These are phyloP conservation scores for Cladorrhinum sp. DNA, from an alignment of 2,329 filamentous ascomycete species.

Conservation along the genomic window DNA sequence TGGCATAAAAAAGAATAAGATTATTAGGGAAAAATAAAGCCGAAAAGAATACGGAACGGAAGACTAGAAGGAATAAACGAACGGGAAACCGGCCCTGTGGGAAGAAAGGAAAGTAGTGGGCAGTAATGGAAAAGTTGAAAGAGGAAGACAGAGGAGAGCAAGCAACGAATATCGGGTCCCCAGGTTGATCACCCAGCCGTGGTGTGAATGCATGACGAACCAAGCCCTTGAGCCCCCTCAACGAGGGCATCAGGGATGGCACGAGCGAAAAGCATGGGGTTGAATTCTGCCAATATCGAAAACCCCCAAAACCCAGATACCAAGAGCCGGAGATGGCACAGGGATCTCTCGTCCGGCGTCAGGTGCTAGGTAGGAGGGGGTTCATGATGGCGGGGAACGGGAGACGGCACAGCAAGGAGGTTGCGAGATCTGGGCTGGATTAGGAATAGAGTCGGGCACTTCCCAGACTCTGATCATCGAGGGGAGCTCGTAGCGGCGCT, in stretches of 20 bases:
- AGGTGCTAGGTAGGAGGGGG: slow-evolving; percentile 12
- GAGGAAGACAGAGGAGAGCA: slow-evolving; percentile 14
- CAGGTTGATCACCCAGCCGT: slow-evolving; percentile 21
- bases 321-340: slow-evolving; percentile 20
- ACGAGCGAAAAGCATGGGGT: slow-evolving; percentile 13
- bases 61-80: slow-evolving; percentile 14
- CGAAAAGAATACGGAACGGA: slow-evolving; percentile 20
- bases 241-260: slow-evolving; percentile 24
- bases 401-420: background rate
- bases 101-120: slow-evolving; percentile 19
- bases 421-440: slow-evolving; percentile 10
- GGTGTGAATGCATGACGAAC: slow-evolving; percentile 26
- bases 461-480: slow-evolving; percentile 17
- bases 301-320: slow-evolving; percentile 7
- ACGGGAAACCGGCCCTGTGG: slow-evolving; percentile 29
- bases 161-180: slow-evolving; percentile 3
- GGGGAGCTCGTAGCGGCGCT: slow-evolving; percentile 1
- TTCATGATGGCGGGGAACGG: slow-evolving; percentile 6
- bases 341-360: slow-evolving; percentile 15
- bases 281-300: slow-evolving; percentile 20
- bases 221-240: slow-evolving; percentile 20
- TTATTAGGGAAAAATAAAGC: slow-evolving; percentile 14
- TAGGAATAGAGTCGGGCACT: slow-evolving; percentile 10
- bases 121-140: slow-evolving; percentile 8
- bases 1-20: slow-evolving; percentile 10